Percentiles rank a stretch among this genome's conserved stretches.
These are phyloP conservation scores for Parathielavia hyrcaniae DNA, from an alignment of 495 filamentous ascomycete species.

Conservation along the genomic window DNA sequence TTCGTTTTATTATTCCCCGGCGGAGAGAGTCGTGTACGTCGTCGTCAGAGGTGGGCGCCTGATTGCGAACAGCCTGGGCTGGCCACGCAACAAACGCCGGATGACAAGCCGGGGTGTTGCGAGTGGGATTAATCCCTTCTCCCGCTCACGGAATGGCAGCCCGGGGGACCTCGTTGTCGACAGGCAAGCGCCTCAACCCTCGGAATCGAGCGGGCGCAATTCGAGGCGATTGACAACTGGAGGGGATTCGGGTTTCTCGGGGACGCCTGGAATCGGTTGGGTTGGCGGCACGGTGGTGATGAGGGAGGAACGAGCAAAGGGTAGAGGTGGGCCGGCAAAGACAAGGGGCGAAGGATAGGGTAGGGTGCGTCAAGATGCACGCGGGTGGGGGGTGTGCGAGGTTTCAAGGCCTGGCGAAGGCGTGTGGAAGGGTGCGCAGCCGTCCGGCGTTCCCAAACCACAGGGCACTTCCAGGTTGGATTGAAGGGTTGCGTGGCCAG, in stretches of 20 bases:
- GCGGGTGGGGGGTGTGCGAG: conserved; percentile 20
- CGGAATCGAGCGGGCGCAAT: conserved; percentile 14
- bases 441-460: conserved; percentile 19
- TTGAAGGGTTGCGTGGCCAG: conserved; percentile 28
- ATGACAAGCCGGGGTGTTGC: conserved; percentile 4
- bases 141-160: not conserved
- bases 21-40: not conserved
- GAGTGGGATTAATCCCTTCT: not conserved
- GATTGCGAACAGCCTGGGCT: conserved; percentile 23
- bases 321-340: conserved; percentile 17
- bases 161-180: conserved; percentile 13
- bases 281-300: not conserved
- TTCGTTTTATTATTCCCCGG: not conserved
- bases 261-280: conserved; percentile 3
- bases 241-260: conserved; percentile 16
- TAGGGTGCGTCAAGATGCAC: conserved; percentile 31
- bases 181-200: conserved; percentile 15
- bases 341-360: conserved; percentile 21
- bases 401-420: conserved; percentile 24
- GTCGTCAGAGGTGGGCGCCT: conserved; percentile 20
- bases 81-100: conserved; percentile 24
- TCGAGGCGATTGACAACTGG: conserved; percentile 18
- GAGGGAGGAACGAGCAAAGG: conserved; percentile 9
- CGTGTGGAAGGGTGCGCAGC: conserved; percentile 22
- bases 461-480: conserved; percentile 14